Conservation (phyloP, 75 land plant genomes). For the Sequoia sempervirens region DNA sequence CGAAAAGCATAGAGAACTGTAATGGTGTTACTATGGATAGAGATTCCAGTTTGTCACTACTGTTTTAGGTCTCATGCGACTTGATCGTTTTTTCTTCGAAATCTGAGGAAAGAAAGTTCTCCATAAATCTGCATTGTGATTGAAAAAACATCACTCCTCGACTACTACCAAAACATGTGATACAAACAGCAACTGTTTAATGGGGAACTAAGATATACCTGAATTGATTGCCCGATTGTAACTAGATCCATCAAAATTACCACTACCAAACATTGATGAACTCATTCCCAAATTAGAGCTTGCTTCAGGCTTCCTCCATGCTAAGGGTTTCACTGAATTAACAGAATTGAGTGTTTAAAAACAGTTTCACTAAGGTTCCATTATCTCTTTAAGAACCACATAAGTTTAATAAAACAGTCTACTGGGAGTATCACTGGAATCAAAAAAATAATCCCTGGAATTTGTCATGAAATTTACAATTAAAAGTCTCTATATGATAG, state of each 20-base stretch:
- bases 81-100: conserved; percentile 7
- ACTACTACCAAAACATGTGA: neutral
- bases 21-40: neutral
- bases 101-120: conserved; percentile 6
- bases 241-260: conserved; percentile 3
- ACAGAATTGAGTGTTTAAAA: neutral
- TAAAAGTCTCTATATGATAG: neutral
- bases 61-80: neutral
- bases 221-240: neutral
- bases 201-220: conserved; percentile 5
- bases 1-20: neutral
- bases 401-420: neutral
- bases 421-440: neutral
- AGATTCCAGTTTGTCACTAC: conserved; percentile 7
- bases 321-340: conserved; percentile 8
- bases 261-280: conserved; percentile 7
- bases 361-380: neutral
- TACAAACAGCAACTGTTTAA: conserved; percentile 4
- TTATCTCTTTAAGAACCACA: neutral
- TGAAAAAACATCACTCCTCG: conserved; percentile 3
- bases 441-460: neutral
- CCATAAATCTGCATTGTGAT: conserved; percentile 5
- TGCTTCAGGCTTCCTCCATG: conserved; percentile 7
- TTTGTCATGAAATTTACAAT: neutral
- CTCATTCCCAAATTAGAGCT: conserved; percentile 9